These are phyloP conservation scores for Chenopodium album DNA, from an alignment of 148 eudicot genomes.

Conservation along the genomic window DNA sequence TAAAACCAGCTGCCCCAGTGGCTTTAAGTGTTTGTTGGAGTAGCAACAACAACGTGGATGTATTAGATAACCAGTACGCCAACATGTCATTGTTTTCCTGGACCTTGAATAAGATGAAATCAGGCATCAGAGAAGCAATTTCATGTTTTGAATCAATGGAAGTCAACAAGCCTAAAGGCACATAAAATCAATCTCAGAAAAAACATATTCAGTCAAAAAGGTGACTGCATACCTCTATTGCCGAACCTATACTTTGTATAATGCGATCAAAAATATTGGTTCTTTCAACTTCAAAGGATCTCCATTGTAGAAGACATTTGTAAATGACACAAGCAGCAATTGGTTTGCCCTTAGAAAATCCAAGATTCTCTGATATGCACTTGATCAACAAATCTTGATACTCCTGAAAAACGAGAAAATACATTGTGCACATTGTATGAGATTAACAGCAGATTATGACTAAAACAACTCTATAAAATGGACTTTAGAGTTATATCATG, in stretches of 20 bases:
- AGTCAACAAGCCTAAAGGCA: conserved; percentile 5
- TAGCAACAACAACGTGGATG: conserved; percentile 80
- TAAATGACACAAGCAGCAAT: conserved; percentile 89
- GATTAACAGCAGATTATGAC: background rate
- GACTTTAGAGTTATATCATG: background rate
- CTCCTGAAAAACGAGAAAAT: conserved; percentile 52
- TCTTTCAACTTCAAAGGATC: conserved; percentile 95
- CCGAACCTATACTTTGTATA: conserved; percentile 79
- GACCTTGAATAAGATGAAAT: conserved; percentile 50
- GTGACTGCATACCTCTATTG: conserved; percentile 64
- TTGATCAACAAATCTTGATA: conserved; percentile 87
- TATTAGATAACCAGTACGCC: conserved; percentile 93
- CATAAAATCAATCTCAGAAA: background rate
- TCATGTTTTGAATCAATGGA: background rate
- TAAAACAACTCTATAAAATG: conserved; percentile 7
- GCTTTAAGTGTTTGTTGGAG: conserved; percentile 99
- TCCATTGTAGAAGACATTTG: conserved; percentile 97
- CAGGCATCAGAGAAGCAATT: conserved; percentile 13
- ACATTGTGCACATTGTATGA: background rate
- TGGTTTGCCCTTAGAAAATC: conserved; percentile 89
- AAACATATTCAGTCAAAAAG: background rate
- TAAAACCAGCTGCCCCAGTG: conserved; percentile 80
- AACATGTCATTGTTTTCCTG: conserved; percentile 74
- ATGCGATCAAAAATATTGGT: conserved; percentile 90
- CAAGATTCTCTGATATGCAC: conserved; percentile 88